Evolutionary conservation across 495 filamentous ascomycete species (phyloP).

Genomic region (Aspergillus conjunctus): DNA sequence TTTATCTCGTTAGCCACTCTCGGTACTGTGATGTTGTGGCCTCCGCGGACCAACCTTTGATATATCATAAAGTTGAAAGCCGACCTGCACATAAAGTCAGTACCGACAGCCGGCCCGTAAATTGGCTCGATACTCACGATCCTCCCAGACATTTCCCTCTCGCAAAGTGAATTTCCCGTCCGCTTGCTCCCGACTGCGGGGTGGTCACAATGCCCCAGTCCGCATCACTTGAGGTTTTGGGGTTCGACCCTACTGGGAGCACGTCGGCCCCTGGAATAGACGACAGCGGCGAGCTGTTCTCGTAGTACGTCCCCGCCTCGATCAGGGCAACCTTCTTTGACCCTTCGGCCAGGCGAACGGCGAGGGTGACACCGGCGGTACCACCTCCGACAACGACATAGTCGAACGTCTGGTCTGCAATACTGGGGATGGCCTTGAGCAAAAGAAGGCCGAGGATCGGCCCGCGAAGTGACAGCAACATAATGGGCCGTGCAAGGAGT

Average conservation of each 20-base stretch:
- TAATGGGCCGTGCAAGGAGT: no score
- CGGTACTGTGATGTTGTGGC: no score
- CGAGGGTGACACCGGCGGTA: slow-evolving; percentile 51
- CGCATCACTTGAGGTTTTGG: slow-evolving; percentile 33
- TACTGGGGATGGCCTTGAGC: no score
- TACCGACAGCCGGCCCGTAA: not conserved
- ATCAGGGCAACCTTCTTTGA: slow-evolving; percentile 47
- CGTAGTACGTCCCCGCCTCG: slow-evolving; percentile 62
- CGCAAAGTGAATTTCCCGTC: slow-evolving; percentile 43
- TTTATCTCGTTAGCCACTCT: slow-evolving; percentile 4
- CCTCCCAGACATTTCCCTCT: slow-evolving; percentile 43
- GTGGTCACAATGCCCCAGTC: slow-evolving; percentile 54
- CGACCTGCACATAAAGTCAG: slow-evolving; percentile 25
- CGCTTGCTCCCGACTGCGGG: slow-evolving; percentile 32
- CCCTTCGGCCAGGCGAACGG: slow-evolving; percentile 45
- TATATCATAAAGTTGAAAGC: slow-evolving; percentile 42
- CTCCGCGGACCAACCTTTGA: slow-evolving; percentile 28
- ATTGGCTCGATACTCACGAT: slow-evolving; percentile 30
- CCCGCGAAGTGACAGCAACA: no score
- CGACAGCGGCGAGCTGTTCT: slow-evolving; percentile 44
- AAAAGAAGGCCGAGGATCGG: no score
- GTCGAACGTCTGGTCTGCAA: slow-evolving; percentile 36
- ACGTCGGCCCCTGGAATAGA: slow-evolving; percentile 47
- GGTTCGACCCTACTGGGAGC: slow-evolving; percentile 37
- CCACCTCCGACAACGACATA: slow-evolving; percentile 58